Conservation (phyloP, 164 flowering plant species). For the Stephania japonica region DNA sequence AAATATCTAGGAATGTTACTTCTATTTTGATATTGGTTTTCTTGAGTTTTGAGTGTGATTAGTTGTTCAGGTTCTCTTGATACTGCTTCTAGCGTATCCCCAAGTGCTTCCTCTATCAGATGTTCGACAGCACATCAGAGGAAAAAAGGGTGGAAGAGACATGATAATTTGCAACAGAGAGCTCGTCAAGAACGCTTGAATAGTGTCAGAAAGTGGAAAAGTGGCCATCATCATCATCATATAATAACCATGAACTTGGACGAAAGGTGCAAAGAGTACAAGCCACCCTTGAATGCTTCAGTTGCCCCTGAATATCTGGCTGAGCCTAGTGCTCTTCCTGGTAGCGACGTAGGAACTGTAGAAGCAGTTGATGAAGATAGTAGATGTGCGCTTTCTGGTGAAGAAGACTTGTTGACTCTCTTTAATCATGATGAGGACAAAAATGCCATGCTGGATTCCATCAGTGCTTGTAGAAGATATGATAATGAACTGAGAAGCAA, state of each 20-base stretch:
- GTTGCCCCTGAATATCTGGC: conserved; percentile 21
- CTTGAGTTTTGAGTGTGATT: not conserved
- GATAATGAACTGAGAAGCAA: conserved; percentile 19
- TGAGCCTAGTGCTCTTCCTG: conserved; percentile 20
- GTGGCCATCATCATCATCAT: conserved; percentile 35
- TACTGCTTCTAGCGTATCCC: conserved; percentile 24
- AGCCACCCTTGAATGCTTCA: not conserved
- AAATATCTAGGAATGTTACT: not conserved
- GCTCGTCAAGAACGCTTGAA: conserved; percentile 81
- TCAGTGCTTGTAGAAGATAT: conserved; percentile 16
- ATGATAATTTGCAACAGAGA: conserved; percentile 58
- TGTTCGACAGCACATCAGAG: conserved; percentile 37
- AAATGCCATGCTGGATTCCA: conserved; percentile 20
- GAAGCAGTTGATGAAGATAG: conserved; percentile 21
- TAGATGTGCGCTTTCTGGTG: conserved; percentile 21
- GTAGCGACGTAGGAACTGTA: conserved; percentile 25
- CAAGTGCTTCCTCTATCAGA: conserved; percentile 46
- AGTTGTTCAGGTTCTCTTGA: conserved; percentile 39
- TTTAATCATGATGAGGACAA: conserved; percentile 21
- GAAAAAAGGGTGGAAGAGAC: conserved; percentile 59
- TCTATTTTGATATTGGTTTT: not conserved
- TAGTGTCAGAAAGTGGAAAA: conserved; percentile 61
- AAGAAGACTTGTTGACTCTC: conserved; percentile 21
- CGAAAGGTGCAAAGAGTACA: conserved; percentile 28
- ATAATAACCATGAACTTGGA: conserved; percentile 22